Evolutionary conservation across 2,329 filamentous ascomycete genomes (phyloP).

Genomic region (Phialophora chinensis): DNA sequence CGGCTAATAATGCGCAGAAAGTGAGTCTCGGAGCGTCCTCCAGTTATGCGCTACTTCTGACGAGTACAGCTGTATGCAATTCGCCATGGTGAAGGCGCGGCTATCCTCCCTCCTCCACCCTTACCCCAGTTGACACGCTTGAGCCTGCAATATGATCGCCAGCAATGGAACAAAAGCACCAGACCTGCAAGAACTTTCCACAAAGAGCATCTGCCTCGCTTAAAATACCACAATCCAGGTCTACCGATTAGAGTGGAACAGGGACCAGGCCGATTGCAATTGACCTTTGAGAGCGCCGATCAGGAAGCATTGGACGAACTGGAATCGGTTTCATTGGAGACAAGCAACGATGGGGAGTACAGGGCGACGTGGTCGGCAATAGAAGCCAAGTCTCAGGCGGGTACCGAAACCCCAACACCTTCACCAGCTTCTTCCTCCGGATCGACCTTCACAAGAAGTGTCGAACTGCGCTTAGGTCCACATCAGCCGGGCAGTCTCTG

Average conservation of each 20-base stretch:
- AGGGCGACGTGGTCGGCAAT: constrained; percentile 27
- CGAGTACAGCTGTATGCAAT: constrained; percentile 70
- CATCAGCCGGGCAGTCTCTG: constrained; percentile 50
- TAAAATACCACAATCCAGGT: constrained; percentile 93
- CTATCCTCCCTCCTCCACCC: constrained; percentile 67
- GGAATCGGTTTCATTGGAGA: constrained; percentile 15
- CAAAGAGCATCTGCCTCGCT: constrained; percentile 76
- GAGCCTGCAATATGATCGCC: constrained; percentile 48
- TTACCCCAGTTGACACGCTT: constrained; percentile 49
- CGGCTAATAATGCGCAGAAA: constrained; percentile 26
- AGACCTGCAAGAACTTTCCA: constrained; percentile 78
- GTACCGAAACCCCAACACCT: constrained; percentile 6
- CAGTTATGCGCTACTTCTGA: constrained; percentile 29
- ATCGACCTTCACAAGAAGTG: constrained; percentile 46
- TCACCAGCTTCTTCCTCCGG: constrained; percentile 35
- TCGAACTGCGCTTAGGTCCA: constrained; percentile 42
- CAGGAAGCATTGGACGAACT: constrained; percentile 20
- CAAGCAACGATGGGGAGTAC: constrained; percentile 11
- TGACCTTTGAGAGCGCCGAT: constrained; percentile 47
- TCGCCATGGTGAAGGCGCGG: constrained; percentile 81
- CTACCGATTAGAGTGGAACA: constrained; percentile 80
- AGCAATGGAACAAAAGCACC: constrained; percentile 49
- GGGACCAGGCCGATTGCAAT: constrained; percentile 49
- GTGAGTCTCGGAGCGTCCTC: constrained; percentile 16
- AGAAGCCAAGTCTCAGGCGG: constrained; percentile 28